Percentiles rank a stretch among this genome's conserved stretches.
Evolutionary conservation across 768 basidiomycete species (phyloP).

Genomic region (Hirschioporus abietinus): DNA sequence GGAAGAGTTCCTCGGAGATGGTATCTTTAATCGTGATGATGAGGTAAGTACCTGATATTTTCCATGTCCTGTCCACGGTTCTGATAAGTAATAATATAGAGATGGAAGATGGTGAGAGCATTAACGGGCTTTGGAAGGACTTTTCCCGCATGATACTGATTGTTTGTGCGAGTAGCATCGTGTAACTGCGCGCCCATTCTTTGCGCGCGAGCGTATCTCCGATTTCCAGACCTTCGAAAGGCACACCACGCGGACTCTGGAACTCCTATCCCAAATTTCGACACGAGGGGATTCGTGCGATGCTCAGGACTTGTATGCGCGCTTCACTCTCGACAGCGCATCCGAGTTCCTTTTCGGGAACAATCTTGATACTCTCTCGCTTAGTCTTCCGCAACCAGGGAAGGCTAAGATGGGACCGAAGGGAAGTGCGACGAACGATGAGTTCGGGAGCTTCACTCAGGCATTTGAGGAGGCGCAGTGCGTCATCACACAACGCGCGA

Average conservation of each 20-base stretch:
- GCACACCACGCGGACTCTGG: conserved; percentile 37
- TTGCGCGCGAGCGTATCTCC: conserved; percentile 63
- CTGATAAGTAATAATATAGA: conserved; percentile 26
- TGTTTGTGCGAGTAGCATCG: conserved; percentile 45
- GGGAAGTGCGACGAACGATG: conserved; percentile 53
- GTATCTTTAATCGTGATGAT: conserved; percentile 76
- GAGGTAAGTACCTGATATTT: conserved; percentile 35
- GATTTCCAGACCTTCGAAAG: conserved; percentile 67
- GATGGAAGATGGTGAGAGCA: conserved; percentile 57
- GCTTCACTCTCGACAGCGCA: conserved; percentile 67
- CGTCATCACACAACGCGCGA: conserved; percentile 29
- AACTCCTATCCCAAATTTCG: conserved; percentile 39
- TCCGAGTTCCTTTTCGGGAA: conserved; percentile 71
- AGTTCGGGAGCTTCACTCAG: conserved; percentile 51
- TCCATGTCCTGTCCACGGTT: background rate
- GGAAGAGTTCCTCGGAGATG: conserved; percentile 60
- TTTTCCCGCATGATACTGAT: conserved; percentile 6
- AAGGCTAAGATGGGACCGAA: conserved; percentile 44
- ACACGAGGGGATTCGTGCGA: conserved; percentile 44
- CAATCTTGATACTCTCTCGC: conserved; percentile 56
- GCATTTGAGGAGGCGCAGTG: conserved; percentile 37
- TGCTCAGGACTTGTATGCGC: conserved; percentile 60
- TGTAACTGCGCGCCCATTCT: conserved; percentile 64
- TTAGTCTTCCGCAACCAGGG: conserved; percentile 45
- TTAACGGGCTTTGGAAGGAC: conserved; percentile 6